phyloP scores from a whole-genome alignment of 495 filamentous ascomycete species.

The Lophiotrema nucula region DNA sequence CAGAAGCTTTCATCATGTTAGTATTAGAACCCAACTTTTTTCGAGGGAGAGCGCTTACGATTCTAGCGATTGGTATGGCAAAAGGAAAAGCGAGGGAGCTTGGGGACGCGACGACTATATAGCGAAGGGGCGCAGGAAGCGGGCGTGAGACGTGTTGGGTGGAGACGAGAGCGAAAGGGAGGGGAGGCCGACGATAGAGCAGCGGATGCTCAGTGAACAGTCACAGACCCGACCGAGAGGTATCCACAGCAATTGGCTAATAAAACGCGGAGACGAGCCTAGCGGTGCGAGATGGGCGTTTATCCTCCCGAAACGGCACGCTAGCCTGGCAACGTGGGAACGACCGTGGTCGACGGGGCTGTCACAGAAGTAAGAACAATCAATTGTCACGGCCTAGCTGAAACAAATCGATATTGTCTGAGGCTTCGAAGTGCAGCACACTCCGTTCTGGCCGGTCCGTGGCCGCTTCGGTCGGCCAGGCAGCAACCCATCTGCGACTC shows the following conservation, averaged over 20 bases:
- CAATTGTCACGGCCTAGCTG: background rate
- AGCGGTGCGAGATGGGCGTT: slow-evolving; percentile 6
- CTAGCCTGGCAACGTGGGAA: too few species aligned
- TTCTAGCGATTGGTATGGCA: background rate
- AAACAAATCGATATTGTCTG: slow-evolving; percentile 19
- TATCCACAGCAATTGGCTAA: background rate
- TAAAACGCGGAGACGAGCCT: slow-evolving; percentile 19
- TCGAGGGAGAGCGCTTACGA: slow-evolving; percentile 22
- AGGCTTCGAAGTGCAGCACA: too few species aligned
- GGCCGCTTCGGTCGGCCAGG: too few species aligned
- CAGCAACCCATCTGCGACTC: slow-evolving; percentile 1
- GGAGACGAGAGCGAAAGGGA: background rate
- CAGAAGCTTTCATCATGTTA: slow-evolving; percentile 16
- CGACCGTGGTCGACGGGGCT: too few species aligned
- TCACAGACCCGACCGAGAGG: background rate
- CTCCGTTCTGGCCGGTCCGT: too few species aligned
- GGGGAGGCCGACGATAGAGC: slow-evolving; percentile 21
- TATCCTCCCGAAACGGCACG: background rate
- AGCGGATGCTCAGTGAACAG: slow-evolving; percentile 22
- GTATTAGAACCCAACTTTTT: background rate
- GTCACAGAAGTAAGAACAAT: too few species aligned
- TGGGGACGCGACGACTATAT: too few species aligned
- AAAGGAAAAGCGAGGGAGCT: background rate
- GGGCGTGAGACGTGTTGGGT: background rate
- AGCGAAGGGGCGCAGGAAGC: background rate